These are phyloP conservation scores for Lasiodiplodia hormozganensis DNA, from an alignment of 2,329 filamentous ascomycete genomes.

Conservation along the genomic window DNA sequence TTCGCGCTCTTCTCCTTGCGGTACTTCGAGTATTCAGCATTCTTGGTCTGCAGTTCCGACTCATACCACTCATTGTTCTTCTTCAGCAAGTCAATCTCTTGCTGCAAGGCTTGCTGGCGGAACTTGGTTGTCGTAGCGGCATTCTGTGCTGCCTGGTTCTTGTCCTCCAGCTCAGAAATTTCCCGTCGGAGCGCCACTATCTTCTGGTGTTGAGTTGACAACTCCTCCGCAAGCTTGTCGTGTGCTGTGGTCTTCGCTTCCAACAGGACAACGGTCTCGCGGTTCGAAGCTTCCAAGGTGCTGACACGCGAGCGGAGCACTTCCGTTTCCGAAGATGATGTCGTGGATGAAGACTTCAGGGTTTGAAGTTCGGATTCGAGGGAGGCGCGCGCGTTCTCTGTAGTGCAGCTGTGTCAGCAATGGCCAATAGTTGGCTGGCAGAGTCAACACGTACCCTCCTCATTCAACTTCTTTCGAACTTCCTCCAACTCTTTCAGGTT, in stretches of 20 bases:
- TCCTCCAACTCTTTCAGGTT: conserved; percentile 83
- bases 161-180: conserved; percentile 80
- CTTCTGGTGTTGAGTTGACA: conserved; percentile 88
- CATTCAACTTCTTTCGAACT: conserved; percentile 78
- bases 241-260: conserved; percentile 90
- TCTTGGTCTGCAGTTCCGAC: conserved; percentile 88
- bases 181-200: conserved; percentile 84
- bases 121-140: conserved; percentile 84
- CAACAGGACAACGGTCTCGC: conserved; percentile 85
- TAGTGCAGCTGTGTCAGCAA: neutral
- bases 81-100: conserved; percentile 87
- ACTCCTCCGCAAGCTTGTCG: conserved; percentile 82
- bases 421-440: neutral
- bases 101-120: conserved; percentile 85
- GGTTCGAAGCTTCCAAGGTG: conserved; percentile 88
- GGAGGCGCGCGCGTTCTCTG: conserved; percentile 77
- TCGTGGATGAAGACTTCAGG: conserved; percentile 76
- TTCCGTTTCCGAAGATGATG: conserved; percentile 75
- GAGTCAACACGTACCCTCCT: conserved; percentile 69
- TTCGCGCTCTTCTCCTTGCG: conserved; percentile 93
- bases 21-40: conserved; percentile 83
- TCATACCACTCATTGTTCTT: conserved; percentile 95
- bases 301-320: conserved; percentile 82
- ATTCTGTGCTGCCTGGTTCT: conserved; percentile 81
- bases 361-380: conserved; percentile 83